Evolutionary conservation across 192 early-diverging fungal species (phyloP).

Genomic region (Jimgerdemannia lactiflua): DNA sequence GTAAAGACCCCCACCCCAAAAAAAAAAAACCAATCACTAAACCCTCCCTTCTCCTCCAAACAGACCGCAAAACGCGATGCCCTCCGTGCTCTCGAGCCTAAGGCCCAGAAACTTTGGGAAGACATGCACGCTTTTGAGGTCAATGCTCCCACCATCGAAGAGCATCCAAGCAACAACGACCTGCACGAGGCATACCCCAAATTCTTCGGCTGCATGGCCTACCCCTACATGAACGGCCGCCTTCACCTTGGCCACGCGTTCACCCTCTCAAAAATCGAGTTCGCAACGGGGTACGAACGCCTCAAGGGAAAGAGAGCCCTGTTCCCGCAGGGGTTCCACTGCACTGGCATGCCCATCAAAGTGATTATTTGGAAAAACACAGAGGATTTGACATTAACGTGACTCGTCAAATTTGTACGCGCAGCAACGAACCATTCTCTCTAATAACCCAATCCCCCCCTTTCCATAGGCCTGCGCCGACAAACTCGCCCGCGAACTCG

Average conservation of each 20-base stretch:
- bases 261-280: constrained; percentile 94
- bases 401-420: background rate
- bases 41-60: background rate
- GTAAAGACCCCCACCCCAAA: too few relatives aligned
- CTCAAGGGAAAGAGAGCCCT: constrained; percentile 89
- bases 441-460: background rate
- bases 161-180: constrained; percentile 34
- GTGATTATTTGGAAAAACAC: constrained; percentile 47
- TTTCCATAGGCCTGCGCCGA: constrained; percentile 72
- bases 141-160: constrained; percentile 75
- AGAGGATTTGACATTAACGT: constrained; percentile 1
- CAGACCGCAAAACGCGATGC: constrained; percentile 79
- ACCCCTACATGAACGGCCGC: constrained; percentile 95
- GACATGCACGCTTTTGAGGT: constrained; percentile 75
- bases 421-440: background rate
- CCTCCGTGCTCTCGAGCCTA: constrained; percentile 70
- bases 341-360: constrained; percentile 99
- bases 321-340: constrained; percentile 98
- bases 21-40: too few relatives aligned
- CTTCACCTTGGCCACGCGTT: constrained; percentile 98
- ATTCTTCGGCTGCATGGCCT: constrained; percentile 93
- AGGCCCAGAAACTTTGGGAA: constrained; percentile 81
- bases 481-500: constrained; percentile 81
- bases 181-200: constrained; percentile 77
- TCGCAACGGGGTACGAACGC: constrained; percentile 91